Evolutionary conservation across 2,329 filamentous ascomycete genomes (phyloP), one percentile per base, ranked within the genome.

Genomic region (Fusarium sp.): DNA sequence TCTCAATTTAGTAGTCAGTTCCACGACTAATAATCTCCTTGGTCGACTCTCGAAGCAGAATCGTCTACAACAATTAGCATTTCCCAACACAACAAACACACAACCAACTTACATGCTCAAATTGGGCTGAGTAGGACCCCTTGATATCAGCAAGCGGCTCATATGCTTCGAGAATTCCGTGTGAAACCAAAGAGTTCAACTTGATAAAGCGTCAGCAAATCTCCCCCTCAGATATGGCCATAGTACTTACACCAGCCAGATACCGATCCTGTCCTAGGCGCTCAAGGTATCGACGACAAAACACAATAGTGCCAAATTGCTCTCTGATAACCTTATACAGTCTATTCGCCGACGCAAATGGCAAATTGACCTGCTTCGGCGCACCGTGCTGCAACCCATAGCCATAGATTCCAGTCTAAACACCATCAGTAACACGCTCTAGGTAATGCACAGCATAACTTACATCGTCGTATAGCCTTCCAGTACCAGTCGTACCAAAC

Each of bases 401-500:
- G 14, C 84, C 84, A 53, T 86, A 87, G 18, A 86, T 75, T 0
- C 84, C 85, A 18, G 76, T 66, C 83, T 85, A 25, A 0, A 3
- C 25, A 3, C 3, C 40, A 35, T 69, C 6, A 62, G 37, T 7
- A 25, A 11, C 9, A 15, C 1, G 3, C 3, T 6, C 18, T 10
- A 17, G 15, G 1, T 2, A 25, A 4, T 1, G 1, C 11, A 27
- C 6, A 11, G 3, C 18, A 2, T 9, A 72, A 35, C 76, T 71
- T 79, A 93, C 91, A 80, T 96, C 92, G 72, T 97, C 93, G 68
- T 86, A 83, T 41, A 95, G 88, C 74, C 90, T 90, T 64, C 93
- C 94, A 73, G 91, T 92, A 60, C 94, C 94, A 14, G 94, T 97
- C 75, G 89, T 94, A 35, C 94, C 94, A 76, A 97, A 97, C 0